Base-by-base conservation (phyloP, 1,284 basidiomycete genomes). In the Stygiomarasmius scandens region DNA sequence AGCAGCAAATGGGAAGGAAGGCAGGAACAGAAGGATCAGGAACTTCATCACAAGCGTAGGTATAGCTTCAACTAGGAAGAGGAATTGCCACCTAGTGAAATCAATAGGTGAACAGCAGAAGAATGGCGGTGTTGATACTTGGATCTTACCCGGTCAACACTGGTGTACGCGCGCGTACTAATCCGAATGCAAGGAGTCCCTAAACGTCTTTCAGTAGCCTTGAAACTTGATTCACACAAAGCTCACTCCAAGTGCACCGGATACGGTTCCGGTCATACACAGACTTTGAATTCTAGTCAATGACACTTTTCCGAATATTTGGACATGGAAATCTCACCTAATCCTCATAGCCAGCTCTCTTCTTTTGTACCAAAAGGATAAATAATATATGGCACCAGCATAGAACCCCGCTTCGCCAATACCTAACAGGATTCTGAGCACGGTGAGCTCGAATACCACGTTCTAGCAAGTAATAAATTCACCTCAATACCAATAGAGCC, bases 321-420 rank as follows among this genome's bases (percentile, higher is more conserved):
- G 48, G 23, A 36, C 25, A 6, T 22, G n/a, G 1, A 49, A 32
- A 32, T 5, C 61, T 29, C 45, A 76, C 76, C 75, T 81, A 59
- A 82, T 82, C n/a, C 82, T 71, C 62, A 79, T 67, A 0, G 82
- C 81, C n/a, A 83, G 72, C 63, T 84, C 69, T 65, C 67, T 67
- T 80, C 81, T 70, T 58, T 70, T 75, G 54, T 75, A 77, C 81
- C 82, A 83, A 66, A 83, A 83, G 0, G 81, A 82, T 24, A 84
- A 65, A 61, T 83, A 84, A 59, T 83, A 83, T 6, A 83, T 82
- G 75, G 82, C 80, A 2, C 82, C 82, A 0, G 81, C 81, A 59
- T 82, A 82, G 60, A 76, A 83, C 0, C 81, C 81, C 3, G 81
- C 80, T 63, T 75, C 73, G 0, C 74, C 74, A 20, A 83, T 82